Evolutionary conservation across 768 basidiomycete genomes (phyloP).

Genomic region (Xerocomus potaroensis): DNA sequence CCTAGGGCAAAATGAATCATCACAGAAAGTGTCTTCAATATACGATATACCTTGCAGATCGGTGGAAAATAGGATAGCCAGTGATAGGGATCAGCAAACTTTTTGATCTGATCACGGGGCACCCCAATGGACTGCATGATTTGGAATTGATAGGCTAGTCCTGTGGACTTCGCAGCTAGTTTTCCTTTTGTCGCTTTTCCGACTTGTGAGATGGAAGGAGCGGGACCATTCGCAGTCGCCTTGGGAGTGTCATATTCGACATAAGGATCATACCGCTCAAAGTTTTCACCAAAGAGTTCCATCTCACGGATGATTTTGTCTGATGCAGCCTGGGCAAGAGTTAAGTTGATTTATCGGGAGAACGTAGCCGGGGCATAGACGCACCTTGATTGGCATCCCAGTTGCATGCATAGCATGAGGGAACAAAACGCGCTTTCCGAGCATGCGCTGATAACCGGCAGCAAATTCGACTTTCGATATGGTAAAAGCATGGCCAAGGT

Average conservation of each 20-base stretch:
- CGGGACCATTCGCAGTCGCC: constrained; percentile 38
- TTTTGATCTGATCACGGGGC: constrained; percentile 85
- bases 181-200: constrained; percentile 96
- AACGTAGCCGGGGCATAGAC: constrained; percentile 22
- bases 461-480: constrained; percentile 98
- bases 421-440: constrained; percentile 92
- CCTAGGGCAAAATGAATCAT: constrained; percentile 25
- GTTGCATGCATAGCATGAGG: constrained; percentile 99
- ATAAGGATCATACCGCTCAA: constrained; percentile 51
- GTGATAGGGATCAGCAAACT: constrained; percentile 91
- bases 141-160: constrained; percentile 96
- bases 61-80: constrained; percentile 97
- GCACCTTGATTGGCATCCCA: constrained; percentile 98
- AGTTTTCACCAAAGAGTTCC: constrained; percentile 89
- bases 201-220: constrained; percentile 43
- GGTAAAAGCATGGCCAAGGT: constrained; percentile 96
- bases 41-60: constrained; percentile 69
- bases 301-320: constrained; percentile 98
- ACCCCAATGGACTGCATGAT: constrained; percentile 95
- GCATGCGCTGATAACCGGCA: constrained; percentile 91
- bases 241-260: constrained; percentile 44
- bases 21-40: background rate
- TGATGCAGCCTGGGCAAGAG: constrained; percentile 69
- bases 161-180: constrained; percentile 87
- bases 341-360: background rate